Evolutionary conservation across 345 rosid species (phyloP).

Genomic region (Hypericum perforatum): DNA sequence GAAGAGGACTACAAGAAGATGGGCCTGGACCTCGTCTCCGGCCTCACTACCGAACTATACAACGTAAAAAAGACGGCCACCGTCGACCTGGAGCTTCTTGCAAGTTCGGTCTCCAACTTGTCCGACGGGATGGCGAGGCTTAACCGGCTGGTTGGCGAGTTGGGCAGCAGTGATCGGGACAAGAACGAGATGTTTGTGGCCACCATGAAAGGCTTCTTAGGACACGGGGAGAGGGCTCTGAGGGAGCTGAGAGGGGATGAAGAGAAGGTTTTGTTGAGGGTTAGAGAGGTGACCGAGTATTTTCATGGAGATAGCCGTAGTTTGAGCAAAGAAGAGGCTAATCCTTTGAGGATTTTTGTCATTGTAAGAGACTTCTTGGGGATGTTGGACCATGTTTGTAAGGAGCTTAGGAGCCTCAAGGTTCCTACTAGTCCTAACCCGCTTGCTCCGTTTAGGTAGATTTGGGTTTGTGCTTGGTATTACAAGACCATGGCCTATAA

Average conservation of each 20-base stretch:
- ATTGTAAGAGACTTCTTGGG: constrained; percentile 95
- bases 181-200: constrained; percentile 40
- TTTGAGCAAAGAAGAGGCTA: constrained; percentile 75
- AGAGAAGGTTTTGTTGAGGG: constrained; percentile 51
- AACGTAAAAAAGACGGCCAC: constrained; percentile 93
- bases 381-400: constrained; percentile 88
- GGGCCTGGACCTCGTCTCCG: constrained; percentile 88
- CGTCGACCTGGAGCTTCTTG: constrained; percentile 76
- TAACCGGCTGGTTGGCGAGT: constrained; percentile 33
- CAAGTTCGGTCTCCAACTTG: constrained; percentile 65
- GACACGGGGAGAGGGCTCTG: constrained; percentile 47
- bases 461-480: not conserved
- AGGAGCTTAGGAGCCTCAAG: constrained; percentile 65
- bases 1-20: constrained; percentile 84
- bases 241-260: constrained; percentile 65
- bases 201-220: constrained; percentile 51
- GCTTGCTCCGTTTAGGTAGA: constrained; percentile 69
- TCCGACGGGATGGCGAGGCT: constrained; percentile 52
- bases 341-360: constrained; percentile 81
- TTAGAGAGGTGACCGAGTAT: constrained; percentile 75
- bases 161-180: constrained; percentile 24
- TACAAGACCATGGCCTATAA: too few relatives aligned
- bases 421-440: constrained; percentile 56
- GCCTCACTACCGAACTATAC: constrained; percentile 66
- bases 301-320: constrained; percentile 54